Base-by-base conservation (phyloP, 805 yeast genomes). In the Grigorovia transvaalensis region DNA sequence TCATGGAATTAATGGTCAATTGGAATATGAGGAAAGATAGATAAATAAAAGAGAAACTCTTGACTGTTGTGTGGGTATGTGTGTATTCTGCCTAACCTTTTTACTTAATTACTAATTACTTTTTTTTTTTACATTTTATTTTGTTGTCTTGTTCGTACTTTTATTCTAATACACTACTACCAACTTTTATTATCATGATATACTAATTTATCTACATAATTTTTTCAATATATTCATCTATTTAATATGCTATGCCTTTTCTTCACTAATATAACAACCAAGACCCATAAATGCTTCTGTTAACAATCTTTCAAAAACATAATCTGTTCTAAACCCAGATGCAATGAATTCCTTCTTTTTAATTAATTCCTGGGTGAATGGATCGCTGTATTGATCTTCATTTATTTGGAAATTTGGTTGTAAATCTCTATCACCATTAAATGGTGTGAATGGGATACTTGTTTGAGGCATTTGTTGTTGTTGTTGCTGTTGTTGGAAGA, bases 251-350 rank as follows among this genome's bases (percentile, higher is more conserved):
- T 29, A 48, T 29, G 33, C 49, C 58, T 77, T 74, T 57, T 85
- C 90, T 44, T 71, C 74, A 43, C 80, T 84, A 29, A 93, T 77
- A 53, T 84, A 76, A 65, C 96, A 89, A 15, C 88, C 90, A 54
- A 93, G 71, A 0, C 98, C 97, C 71, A 82, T 79, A 59, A 90
- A 91, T 6, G 98, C 97, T 57, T 86, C 93, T 53, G 85, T 85
- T 50, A 93, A 71, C 4, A 91, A 82, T 57, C 91, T 78, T 57
- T 81, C 80, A 62, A 84, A 87, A 18, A 85, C 89, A 35, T 70
- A 72, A 48, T 80, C 78, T 30, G 86, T 73, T 54, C 82, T 77
- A 76, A 89, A 89, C 1, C 99, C 99, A 13, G 93, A 83, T 3
- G 96, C 98, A 57, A 77, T 74, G 60, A 77, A 88, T 56, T 83